A percentile compares a stretch with the other conserved stretches of the same genome.
Evolutionary conservation across 140 eudicot species (phyloP).

Genomic region (Flaveria floridana): DNA sequence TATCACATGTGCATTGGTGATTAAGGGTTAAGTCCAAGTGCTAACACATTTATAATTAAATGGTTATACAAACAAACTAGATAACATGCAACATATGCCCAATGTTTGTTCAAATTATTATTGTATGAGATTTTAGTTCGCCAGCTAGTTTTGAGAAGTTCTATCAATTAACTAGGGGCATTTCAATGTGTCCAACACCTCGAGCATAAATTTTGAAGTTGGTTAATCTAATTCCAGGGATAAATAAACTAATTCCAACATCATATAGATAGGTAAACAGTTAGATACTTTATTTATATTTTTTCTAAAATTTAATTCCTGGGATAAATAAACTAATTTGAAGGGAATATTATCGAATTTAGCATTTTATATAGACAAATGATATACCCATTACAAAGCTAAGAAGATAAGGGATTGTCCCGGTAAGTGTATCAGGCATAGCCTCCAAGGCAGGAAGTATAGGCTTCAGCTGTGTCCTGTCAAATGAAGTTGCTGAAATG

Average conservation of each 20-base stretch:
- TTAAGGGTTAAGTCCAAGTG: not conserved
- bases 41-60: not conserved
- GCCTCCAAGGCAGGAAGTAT: conserved; percentile 59
- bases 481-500: conserved; percentile 87
- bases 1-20: not conserved
- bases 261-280: not conserved
- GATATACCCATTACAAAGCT: conserved; percentile 79
- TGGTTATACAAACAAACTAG: not conserved
- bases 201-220: not conserved
- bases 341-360: not conserved
- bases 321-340: not conserved
- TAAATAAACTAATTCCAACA: conserved; percentile 6
- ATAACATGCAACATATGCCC: not conserved
- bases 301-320: not conserved
- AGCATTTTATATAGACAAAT: conserved; percentile 20
- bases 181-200: not conserved
- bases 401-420: conserved; percentile 73
- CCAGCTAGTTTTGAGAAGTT: not conserved
- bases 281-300: not conserved
- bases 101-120: too few relatives aligned
- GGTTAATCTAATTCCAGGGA: not conserved
- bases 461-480: conserved; percentile 68
- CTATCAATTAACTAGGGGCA: not conserved
- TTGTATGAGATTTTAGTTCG: too few relatives aligned
- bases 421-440: conserved; percentile 60